Base-by-base conservation (phyloP, 768 basidiomycete genomes). In the Suillus occidentalis region DNA sequence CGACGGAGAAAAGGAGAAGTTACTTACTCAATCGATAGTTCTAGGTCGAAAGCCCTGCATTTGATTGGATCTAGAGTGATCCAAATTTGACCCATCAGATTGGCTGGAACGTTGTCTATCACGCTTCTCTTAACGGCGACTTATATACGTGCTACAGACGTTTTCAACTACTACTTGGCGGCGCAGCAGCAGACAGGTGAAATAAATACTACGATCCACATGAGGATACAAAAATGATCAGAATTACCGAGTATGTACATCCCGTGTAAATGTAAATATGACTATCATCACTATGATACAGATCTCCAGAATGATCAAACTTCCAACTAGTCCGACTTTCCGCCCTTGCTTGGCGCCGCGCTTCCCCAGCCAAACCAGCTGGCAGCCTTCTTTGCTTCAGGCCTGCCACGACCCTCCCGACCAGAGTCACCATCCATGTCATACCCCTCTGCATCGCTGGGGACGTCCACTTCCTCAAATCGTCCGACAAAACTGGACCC, bases 401-500 rank as follows among this genome's bases (percentile, higher is more conserved):
- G 76, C 62, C 67, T 55, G 61, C 25, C 73, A 68, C 58, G 61
- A 50, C 42, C 72, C 56, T 59, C 58, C 40, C 43, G 60, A 10
- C 50, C 64, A n/a, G 65, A 53, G 9, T 60, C 72, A 39, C 68
- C 79, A 9, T 69, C 70, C 12, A 78, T 78, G 62, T 87, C 84
- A 63, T 90, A 85, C 7, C 85, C 88, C 66, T 92, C 90, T 16
- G 81, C 82, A 67, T 92, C 90, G 63, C 87, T 88, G 49, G 85
- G 85, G n/a, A 88, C 85, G 65, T 88, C 86, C 2, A 87, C 83
- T 76, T 92, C 89, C 68, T 91, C 91, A 66, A 89, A 89, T 71
- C 65, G 78, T 34, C 82, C 81, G 57, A 79, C 62, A 63, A 62
- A 72, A 20, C 72, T 80, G 18, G 78, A 78, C 13, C 79, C 76